These are phyloP conservation scores for Helotiales sp. DNA, from an alignment of 2,329 filamentous ascomycete genomes.

Conservation along the genomic window DNA sequence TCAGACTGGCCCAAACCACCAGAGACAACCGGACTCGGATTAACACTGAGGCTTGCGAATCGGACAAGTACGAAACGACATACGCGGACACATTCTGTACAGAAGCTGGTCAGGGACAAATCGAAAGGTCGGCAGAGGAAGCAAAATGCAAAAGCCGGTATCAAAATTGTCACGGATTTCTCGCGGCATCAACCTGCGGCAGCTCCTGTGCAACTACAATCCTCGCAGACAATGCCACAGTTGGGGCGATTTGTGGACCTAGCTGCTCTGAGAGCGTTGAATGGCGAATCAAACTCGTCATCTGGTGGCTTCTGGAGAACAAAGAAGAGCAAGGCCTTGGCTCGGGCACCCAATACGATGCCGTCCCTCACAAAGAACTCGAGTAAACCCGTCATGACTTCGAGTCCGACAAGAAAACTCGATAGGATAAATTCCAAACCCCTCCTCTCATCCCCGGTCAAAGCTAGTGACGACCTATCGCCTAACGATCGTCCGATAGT, in stretches of 20 bases:
- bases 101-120: constrained; percentile 44
- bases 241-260: constrained; percentile 47
- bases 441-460: constrained; percentile 17
- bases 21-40: constrained; percentile 14
- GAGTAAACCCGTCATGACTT: not conserved
- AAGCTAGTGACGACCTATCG: constrained; percentile 51
- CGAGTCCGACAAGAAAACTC: not conserved
- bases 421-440: constrained; percentile 1
- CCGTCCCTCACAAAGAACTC: constrained; percentile 5
- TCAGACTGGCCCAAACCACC: constrained; percentile 26
- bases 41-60: constrained; percentile 12
- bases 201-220: constrained; percentile 41
- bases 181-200: constrained; percentile 46
- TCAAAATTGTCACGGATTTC: constrained; percentile 71
- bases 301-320: constrained; percentile 33
- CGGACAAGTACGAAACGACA: constrained; percentile 20
- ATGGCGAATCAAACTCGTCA: constrained; percentile 35
- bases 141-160: constrained; percentile 61
- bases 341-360: constrained; percentile 9
- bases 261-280: constrained; percentile 59
- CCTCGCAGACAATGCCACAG: constrained; percentile 20
- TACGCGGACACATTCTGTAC: constrained; percentile 33
- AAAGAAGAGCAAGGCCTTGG: constrained; percentile 25
- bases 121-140: constrained; percentile 62
- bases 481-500: constrained; percentile 71